These are phyloP conservation scores for Fusarium nanum DNA, from an alignment of 2,329 filamentous ascomycete species.

Conservation along the genomic window DNA sequence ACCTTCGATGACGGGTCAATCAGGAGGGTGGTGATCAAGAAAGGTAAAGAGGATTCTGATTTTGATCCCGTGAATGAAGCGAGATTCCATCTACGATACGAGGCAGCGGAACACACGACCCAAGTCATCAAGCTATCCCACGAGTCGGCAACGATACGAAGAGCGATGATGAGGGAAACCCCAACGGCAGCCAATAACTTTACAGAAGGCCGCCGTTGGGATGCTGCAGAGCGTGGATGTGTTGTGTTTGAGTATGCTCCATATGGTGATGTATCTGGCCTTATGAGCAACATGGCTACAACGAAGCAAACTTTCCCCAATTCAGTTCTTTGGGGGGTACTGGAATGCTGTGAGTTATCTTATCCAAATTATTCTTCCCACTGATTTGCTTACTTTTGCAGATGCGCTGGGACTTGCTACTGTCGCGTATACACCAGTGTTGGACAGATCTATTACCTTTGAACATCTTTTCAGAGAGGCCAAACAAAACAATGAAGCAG, in stretches of 20 bases:
- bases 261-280: slow-evolving; percentile 37
- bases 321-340: slow-evolving; percentile 47
- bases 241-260: slow-evolving; percentile 46
- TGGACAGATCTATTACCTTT: slow-evolving; percentile 9
- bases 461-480: slow-evolving; percentile 27
- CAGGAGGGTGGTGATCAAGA: slow-evolving; percentile 47
- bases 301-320: slow-evolving; percentile 20
- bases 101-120: slow-evolving; percentile 44
- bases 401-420: slow-evolving; percentile 46
- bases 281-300: slow-evolving; percentile 26
- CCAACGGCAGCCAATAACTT: background rate
- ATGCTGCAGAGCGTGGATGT: slow-evolving; percentile 1
- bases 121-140: slow-evolving; percentile 43
- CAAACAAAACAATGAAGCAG: background rate
- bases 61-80: slow-evolving; percentile 32
- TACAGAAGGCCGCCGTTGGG: slow-evolving; percentile 3
- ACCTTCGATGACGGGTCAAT: slow-evolving; percentile 37
- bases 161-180: slow-evolving; percentile 5
- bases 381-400: slow-evolving; percentile 23
- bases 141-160: slow-evolving; percentile 18
- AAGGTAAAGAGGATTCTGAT: background rate
- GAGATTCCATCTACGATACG: slow-evolving; percentile 45
- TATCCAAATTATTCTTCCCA: background rate
- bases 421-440: slow-evolving; percentile 43
- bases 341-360: slow-evolving; percentile 47